Percentiles rank a stretch among this genome's conserved stretches.
Conservation (phyloP, 352 stramenopile genomes). For the Pythium sukuiense region DNA sequence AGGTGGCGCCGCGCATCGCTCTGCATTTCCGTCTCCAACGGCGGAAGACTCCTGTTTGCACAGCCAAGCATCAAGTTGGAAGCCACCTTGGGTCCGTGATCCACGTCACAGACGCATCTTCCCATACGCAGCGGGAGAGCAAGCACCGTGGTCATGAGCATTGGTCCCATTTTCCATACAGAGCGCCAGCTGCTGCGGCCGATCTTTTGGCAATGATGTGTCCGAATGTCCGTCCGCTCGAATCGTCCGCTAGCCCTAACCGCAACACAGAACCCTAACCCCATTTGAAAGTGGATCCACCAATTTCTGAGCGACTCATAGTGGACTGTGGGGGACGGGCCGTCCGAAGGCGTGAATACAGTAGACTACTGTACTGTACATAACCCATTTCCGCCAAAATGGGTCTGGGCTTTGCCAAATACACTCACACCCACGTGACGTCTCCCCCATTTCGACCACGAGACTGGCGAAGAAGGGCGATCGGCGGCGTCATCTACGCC, state of each 20-base stretch:
- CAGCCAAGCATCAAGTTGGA: too few species aligned
- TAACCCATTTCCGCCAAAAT: conserved; percentile 1
- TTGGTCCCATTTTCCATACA: conserved; percentile 3
- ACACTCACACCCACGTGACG: not conserved
- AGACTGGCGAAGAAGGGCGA: conserved; percentile 3
- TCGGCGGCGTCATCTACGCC: not conserved
- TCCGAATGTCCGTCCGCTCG: conserved; percentile 15
- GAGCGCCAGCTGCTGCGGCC: conserved; percentile 17
- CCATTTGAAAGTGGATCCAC: not conserved
- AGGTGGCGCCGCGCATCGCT: not conserved
- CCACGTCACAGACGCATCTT: too few species aligned
- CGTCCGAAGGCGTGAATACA: too few species aligned
- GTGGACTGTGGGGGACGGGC: conserved; percentile 17
- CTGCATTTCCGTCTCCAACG: not conserved
- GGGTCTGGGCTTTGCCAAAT: not conserved
- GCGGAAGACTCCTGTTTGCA: not conserved
- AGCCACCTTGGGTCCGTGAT: too few species aligned
- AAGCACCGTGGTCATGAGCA: not conserved
- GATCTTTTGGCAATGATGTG: conserved; percentile 1
- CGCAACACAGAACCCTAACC: conserved; percentile 3
- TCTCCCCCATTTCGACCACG: conserved; percentile 4
- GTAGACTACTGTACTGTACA: not conserved
- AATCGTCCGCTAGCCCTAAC: not conserved
- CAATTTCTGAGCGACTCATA: not conserved
- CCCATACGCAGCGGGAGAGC: not conserved